Evolutionary conservation across 73 alveolate genomes (phyloP).

Genomic region (Tetrahymena thermophila): DNA sequence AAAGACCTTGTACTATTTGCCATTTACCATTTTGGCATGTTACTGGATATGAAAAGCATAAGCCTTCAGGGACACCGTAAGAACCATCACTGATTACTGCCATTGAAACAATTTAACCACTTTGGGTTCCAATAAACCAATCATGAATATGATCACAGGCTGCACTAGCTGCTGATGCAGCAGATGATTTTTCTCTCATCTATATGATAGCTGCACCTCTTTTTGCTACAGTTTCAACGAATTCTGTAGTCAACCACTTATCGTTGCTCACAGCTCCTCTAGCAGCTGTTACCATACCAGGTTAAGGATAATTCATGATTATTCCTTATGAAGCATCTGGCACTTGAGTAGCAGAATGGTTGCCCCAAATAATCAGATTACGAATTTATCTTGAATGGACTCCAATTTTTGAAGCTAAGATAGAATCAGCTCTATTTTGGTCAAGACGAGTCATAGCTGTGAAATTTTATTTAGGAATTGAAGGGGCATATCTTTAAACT

Average conservation of each 20-base stretch:
- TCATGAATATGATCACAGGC: constrained; percentile 84
- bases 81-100: constrained; percentile 76
- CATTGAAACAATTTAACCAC: constrained; percentile 77
- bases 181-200: constrained; percentile 79
- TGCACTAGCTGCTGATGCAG: constrained; percentile 94
- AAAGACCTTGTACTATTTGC: constrained; percentile 54
- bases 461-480: constrained; percentile 82
- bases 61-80: constrained; percentile 49
- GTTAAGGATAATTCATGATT: constrained; percentile 14
- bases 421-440: constrained; percentile 77
- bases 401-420: constrained; percentile 64
- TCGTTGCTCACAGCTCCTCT: constrained; percentile 50
- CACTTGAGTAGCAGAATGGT: constrained; percentile 83
- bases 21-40: constrained; percentile 58
- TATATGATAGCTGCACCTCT: constrained; percentile 94
- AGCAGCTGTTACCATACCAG: neutral
- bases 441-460: constrained; percentile 92
- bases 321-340: constrained; percentile 66
- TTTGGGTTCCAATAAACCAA: constrained; percentile 72
- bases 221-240: constrained; percentile 79
- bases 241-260: constrained; percentile 63
- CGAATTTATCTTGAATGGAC: constrained; percentile 60
- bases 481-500: constrained; percentile 73
- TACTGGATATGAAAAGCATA: constrained; percentile 68
- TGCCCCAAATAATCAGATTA: constrained; percentile 89